These are phyloP conservation scores for Aspergillus amoenus DNA, from an alignment of 2,329 filamentous ascomycete genomes.

Conservation along the genomic window DNA sequence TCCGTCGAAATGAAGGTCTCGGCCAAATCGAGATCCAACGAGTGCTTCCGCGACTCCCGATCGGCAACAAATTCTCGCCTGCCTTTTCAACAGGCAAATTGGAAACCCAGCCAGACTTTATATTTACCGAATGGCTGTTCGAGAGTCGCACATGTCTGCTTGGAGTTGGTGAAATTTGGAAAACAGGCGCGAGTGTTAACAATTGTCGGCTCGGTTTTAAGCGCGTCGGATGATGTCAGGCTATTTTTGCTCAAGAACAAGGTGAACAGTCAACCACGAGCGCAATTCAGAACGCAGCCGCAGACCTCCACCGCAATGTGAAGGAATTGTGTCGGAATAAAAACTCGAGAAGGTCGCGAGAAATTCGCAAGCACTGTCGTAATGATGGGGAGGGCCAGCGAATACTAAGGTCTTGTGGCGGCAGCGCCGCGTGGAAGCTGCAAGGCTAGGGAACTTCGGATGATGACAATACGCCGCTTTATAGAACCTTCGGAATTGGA, in stretches of 20 bases:
- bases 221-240: constrained; percentile 4
- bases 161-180: not conserved
- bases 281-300: not conserved
- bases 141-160: constrained; percentile 13
- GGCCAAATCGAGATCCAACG: constrained; percentile 1
- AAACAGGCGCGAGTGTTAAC: not conserved
- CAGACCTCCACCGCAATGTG: constrained; percentile 1
- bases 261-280: constrained; percentile 3
- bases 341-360: not conserved
- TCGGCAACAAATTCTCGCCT: not conserved
- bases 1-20: not conserved
- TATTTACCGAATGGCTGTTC: constrained; percentile 9
- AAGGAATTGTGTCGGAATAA: not conserved
- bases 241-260: not conserved
- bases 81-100: not conserved
- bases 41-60: constrained; percentile 17
- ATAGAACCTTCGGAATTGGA: not conserved
- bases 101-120: not conserved
- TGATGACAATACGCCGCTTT: not conserved
- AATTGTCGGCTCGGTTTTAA: not conserved
- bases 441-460: not conserved
- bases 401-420: not conserved
- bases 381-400: not conserved
- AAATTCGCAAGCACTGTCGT: constrained; percentile 4
- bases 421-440: constrained; percentile 6